Conservation (phyloP, 129 eudicot genomes). For the Apium graveolens region DNA sequence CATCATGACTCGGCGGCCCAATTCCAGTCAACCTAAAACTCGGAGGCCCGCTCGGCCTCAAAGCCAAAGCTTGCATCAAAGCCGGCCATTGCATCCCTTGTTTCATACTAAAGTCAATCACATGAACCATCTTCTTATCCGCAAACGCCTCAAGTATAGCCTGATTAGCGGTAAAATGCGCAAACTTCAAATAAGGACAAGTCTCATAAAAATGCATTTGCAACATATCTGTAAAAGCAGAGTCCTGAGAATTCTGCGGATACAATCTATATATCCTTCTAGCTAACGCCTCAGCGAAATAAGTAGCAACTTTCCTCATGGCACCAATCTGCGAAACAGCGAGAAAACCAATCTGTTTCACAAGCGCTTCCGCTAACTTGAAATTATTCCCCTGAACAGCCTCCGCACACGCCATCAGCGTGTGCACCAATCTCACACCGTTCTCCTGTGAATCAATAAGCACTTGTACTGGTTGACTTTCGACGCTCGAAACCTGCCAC, state of each 20-base stretch:
- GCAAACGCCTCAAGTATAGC: slow-evolving; percentile 75
- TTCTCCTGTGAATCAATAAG: slow-evolving; percentile 67
- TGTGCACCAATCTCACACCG: slow-evolving; percentile 66
- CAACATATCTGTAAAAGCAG: slow-evolving; percentile 43
- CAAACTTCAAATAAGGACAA: slow-evolving; percentile 77
- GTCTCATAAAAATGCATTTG: slow-evolving; percentile 82
- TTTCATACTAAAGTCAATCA: slow-evolving; percentile 78
- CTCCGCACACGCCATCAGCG: slow-evolving; percentile 81
- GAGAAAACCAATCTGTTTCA: slow-evolving; percentile 48
- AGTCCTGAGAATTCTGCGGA: slow-evolving; percentile 37
- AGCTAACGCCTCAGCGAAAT: slow-evolving; percentile 75
- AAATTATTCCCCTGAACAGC: slow-evolving; percentile 48
- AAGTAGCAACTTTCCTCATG: slow-evolving; percentile 70
- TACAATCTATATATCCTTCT: slow-evolving; percentile 44
- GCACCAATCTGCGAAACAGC: slow-evolving; percentile 75
- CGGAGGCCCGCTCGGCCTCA: slow-evolving; percentile 75
- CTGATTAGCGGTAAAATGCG: slow-evolving; percentile 91
- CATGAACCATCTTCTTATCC: slow-evolving; percentile 51
- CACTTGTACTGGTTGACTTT: slow-evolving; percentile 29
- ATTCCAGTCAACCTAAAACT: slow-evolving; percentile 64
- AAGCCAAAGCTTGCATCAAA: slow-evolving; percentile 68
- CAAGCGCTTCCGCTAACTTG: slow-evolving; percentile 48
- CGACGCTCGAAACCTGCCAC: neutral
- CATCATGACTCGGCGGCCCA: slow-evolving; percentile 60
- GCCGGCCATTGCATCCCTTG: slow-evolving; percentile 98